phyloP scores from a whole-genome alignment of 768 basidiomycete species.

The Amanita jacksonii region DNA sequence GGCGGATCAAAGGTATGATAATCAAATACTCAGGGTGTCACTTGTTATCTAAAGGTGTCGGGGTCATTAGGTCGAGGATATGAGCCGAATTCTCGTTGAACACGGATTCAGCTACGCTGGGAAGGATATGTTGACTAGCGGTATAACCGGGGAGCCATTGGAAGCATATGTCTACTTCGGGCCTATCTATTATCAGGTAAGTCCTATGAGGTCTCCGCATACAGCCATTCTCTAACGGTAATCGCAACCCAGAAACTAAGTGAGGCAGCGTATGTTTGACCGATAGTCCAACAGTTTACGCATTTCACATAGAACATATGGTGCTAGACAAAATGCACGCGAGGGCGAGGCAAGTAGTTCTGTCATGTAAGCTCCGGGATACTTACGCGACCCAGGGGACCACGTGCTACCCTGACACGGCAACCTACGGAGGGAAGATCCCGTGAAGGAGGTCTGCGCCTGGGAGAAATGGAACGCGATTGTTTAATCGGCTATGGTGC shows the following conservation, averaged over 20 bases:
- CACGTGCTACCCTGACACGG: slow-evolving; percentile 90
- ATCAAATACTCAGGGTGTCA: not conserved
- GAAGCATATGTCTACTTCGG: slow-evolving; percentile 99
- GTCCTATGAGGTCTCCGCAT: too few species aligned
- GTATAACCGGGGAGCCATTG: slow-evolving; percentile 93
- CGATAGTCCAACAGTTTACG: too few species aligned
- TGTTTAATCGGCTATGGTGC: slow-evolving; percentile 99
- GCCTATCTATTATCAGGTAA: slow-evolving; percentile 94
- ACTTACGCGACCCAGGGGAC: slow-evolving; percentile 50
- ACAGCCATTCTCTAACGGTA: too few species aligned
- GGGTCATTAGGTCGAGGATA: slow-evolving; percentile 83
- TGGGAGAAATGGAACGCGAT: slow-evolving; percentile 99
- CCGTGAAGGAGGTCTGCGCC: slow-evolving; percentile 90
- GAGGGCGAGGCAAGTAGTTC: slow-evolving; percentile 70
- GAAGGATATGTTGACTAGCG: slow-evolving; percentile 98
- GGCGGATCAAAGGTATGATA: slow-evolving; percentile 86
- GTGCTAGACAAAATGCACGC: slow-evolving; percentile 99
- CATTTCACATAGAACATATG: slow-evolving; percentile 69
- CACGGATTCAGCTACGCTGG: slow-evolving; percentile 95
- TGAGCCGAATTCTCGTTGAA: slow-evolving; percentile 93
- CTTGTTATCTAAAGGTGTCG: too few species aligned
- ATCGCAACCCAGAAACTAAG: slow-evolving; percentile 99
- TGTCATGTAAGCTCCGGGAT: not conserved
- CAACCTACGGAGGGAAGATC: slow-evolving; percentile 99
- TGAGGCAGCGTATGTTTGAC: too few species aligned